Evolutionary conservation across 257 asterid genomes (phyloP).

Genomic region (Thymus quinquecostatus): DNA sequence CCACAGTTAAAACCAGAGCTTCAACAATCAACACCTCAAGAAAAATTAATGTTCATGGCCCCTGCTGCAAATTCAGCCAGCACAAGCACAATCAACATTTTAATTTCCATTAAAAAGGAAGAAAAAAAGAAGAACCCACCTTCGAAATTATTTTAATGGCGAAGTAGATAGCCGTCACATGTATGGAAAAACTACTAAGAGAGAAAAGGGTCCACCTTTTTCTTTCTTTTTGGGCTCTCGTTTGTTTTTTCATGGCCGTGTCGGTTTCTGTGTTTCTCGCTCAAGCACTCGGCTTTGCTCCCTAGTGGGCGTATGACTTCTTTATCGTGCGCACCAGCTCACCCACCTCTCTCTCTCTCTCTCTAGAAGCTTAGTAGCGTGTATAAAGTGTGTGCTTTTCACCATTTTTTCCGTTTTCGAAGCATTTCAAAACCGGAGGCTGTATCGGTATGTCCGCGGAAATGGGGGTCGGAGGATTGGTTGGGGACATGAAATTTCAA

Average conservation of each 20-base stretch:
- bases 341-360: conserved; percentile 9
- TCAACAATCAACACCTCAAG: conserved; percentile 16
- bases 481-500: conserved; percentile 40
- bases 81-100: conserved; percentile 28
- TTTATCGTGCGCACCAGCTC: conserved; percentile 54
- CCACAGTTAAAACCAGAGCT: neutral
- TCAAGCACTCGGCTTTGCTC: conserved; percentile 28
- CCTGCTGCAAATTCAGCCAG: conserved; percentile 21
- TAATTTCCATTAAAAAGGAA: neutral
- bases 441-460: conserved; percentile 40
- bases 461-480: conserved; percentile 30
- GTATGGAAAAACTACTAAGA: conserved; percentile 8
- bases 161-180: conserved; percentile 36
- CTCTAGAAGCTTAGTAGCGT: conserved; percentile 19
- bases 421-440: neutral
- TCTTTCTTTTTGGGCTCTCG: conserved; percentile 34
- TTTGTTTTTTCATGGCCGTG: conserved; percentile 33
- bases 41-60: conserved; percentile 22
- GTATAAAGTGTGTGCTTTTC: neutral
- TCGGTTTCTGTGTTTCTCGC: conserved; percentile 32
- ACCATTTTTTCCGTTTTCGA: neutral
- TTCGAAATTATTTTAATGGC: neutral
- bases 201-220: conserved; percentile 31
- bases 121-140: neutral
- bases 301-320: conserved; percentile 36